A percentile compares a stretch with the other conserved stretches of the same genome.
Evolutionary conservation across 768 basidiomycete species (phyloP).

Genomic region (Termitomyces sp.): DNA sequence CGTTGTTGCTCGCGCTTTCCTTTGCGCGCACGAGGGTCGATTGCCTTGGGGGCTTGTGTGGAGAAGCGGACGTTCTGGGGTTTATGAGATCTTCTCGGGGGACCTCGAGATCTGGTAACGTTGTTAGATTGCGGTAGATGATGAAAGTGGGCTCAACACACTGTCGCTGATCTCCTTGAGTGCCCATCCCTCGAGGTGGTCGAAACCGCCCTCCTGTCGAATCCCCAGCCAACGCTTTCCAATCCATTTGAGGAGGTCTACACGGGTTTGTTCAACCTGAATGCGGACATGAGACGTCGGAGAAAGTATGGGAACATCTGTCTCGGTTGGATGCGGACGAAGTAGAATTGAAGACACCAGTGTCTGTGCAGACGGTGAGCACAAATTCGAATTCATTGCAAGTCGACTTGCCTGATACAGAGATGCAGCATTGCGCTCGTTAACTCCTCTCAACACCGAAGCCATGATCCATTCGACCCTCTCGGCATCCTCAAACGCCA

Average conservation of each 20-base stretch:
- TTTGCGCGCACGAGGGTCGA: conserved; percentile 13
- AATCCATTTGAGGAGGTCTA: conserved; percentile 69
- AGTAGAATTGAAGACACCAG: conserved; percentile 72
- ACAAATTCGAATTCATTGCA: not conserved
- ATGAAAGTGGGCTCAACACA: conserved; percentile 30
- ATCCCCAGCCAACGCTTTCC: conserved; percentile 73
- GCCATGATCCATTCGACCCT: conserved; percentile 74
- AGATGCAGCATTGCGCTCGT: conserved; percentile 54
- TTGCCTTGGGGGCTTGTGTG: conserved; percentile 14
- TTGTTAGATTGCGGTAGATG: not conserved
- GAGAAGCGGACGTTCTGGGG: conserved; percentile 22
- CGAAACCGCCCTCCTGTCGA: conserved; percentile 75
- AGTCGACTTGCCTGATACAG: conserved; percentile 66
- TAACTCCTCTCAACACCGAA: conserved; percentile 54
- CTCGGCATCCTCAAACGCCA: conserved; percentile 73
- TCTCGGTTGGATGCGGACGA: conserved; percentile 56
- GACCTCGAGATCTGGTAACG: conserved; percentile 67
- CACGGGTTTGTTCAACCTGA: conserved; percentile 66
- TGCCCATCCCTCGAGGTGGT: conserved; percentile 79
- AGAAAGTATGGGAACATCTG: conserved; percentile 56
- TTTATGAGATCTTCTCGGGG: conserved; percentile 67
- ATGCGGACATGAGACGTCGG: conserved; percentile 66
- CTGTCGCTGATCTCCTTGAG: conserved; percentile 83
- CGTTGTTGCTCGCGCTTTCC: conserved; percentile 36
- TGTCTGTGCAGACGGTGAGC: conserved; percentile 34